Evolutionary conservation across 768 basidiomycete genomes (phyloP), one percentile per base, ranked within the genome.

Genomic region (Leccinum variicolor): DNA sequence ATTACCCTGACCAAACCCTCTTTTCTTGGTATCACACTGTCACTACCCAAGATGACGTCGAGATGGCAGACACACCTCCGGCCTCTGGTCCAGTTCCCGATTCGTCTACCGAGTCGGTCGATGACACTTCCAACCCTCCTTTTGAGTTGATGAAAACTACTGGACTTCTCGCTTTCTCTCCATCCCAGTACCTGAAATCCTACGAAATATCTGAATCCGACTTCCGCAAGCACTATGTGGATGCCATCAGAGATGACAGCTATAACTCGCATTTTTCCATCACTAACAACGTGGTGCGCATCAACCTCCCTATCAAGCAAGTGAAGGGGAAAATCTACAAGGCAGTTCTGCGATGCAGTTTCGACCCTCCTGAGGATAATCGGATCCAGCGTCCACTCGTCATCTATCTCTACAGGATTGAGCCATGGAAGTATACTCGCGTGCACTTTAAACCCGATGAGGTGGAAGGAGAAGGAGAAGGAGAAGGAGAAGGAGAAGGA

Each of bases 151-250:
- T 21, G 6, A 58, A 52, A 19, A 57, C 45, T 1, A 72, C 66
- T 1, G 70, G 70, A 4, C 53, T 72, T 6, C 61, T 72, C 9
- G 62, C 68, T 6, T 36, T 41, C 4, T 70, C 68, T 39, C 68
- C 70, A 10, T 60, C 58, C 29, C 61, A 65, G 15, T 69, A 52
- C 50, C 4, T 57, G 28, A 59, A 58, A 53, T 61, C 56, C 31
- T 62, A 68, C 45, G 60, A 70, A 50, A 70, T 70, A 11, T 33
- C 60, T 6, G 66, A 66, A 26, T 11, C 17, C 0, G 58, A 61
- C 34, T 68, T 68, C 17, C 56, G 66, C 55, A 61, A 28, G 31
- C 29, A 61, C 50, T 68, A 68, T 14, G 52, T 61, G 6, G 58
- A 66, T 19, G 29, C 17, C 23, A 62, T 71, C 43, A 33, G 49